Evolutionary conservation across 768 basidiomycete genomes (phyloP).

Genomic region (Pleurotus pulmonarius): DNA sequence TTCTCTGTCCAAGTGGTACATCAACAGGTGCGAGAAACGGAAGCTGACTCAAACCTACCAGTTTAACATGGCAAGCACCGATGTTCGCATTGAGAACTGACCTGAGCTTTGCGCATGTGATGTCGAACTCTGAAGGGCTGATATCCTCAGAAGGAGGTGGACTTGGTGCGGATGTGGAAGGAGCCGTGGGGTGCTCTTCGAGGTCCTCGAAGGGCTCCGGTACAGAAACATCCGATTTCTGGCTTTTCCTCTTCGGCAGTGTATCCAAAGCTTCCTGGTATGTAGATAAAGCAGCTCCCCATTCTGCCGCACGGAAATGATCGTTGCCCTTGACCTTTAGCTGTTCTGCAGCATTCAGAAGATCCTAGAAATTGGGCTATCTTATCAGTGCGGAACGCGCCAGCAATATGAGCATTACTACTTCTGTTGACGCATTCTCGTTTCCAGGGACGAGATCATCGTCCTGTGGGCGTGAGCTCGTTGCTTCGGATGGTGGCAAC

Average conservation of each 20-base stretch:
- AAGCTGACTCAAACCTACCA: slow-evolving; percentile 43
- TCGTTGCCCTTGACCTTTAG: slow-evolving; percentile 77
- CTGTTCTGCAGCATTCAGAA: slow-evolving; percentile 48
- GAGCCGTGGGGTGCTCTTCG: slow-evolving; percentile 7
- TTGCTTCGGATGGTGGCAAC: neutral
- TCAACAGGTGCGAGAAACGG: slow-evolving; percentile 2
- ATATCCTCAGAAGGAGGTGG: slow-evolving; percentile 13
- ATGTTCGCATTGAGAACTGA: slow-evolving; percentile 85
- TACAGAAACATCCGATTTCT: slow-evolving; percentile 1
- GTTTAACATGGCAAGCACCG: slow-evolving; percentile 77
- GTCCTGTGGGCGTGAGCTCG: no score
- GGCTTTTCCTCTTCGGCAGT: slow-evolving; percentile 48
- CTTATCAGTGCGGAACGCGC: no score
- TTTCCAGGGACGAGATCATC: no score
- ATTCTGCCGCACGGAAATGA: slow-evolving; percentile 59
- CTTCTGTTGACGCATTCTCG: neutral
- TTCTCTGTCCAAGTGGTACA: slow-evolving; percentile 41
- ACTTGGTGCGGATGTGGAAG: neutral
- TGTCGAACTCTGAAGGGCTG: slow-evolving; percentile 30
- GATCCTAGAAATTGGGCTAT: slow-evolving; percentile 26
- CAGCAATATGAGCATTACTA: neutral
- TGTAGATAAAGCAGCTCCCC: slow-evolving; percentile 65
- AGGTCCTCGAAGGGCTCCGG: slow-evolving; percentile 1
- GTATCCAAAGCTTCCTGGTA: slow-evolving; percentile 69
- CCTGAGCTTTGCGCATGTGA: slow-evolving; percentile 52